Base-by-base conservation (phyloP, 228 moss, liverwort and hornwort species). In the Sphagnum fallax region DNA sequence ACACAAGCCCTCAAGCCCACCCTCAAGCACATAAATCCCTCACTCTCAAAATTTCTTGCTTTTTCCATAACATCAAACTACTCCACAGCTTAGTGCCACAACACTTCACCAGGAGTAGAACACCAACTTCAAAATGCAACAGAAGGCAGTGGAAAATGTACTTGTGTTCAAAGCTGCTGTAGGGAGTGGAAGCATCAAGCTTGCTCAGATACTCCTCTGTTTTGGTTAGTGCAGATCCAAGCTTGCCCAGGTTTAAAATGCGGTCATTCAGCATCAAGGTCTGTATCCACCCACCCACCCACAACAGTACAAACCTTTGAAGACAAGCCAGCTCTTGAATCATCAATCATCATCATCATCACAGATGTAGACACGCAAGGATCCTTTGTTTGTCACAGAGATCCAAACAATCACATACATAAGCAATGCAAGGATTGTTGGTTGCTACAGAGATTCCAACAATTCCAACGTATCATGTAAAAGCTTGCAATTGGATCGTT, bases 211-310 rank as follows among this genome's bases (percentile, higher is more conserved):
- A 67, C 11, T 85, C 91, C 75, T 97, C 96, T 8, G 84, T 85
- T 79, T 87, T 97, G 3, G 80, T 74, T 76, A 97, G 69, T 50
- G 89, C 78, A 57, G 89, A 89, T 47, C 77, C 82, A 59, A 97
- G 83, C 62, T 80, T 84, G 9, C 59, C 77, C 53, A 91, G 50
- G 69, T 76, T 82, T 16, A 78, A 15, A 69, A 97, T 85, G 11
- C 91, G 75, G 62, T 90, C 93, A 69, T 97, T 97, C 15, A 97
- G 73, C 96, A 97, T 92, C 80, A 97, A 68, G 32, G 80, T 73
- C 94, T 94, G 85, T 70, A 81, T 60, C 47, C 71, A 52, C 15
- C 51, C 55, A 8, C 55, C 32, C 32, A 32, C 32, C 2, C 32
- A 32, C 53, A 18, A 50, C 32, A 32, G 32, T 32, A 32, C 32